Evolutionary conservation across 257 asterid genomes (phyloP).

Genomic region (Striga asiatica): DNA sequence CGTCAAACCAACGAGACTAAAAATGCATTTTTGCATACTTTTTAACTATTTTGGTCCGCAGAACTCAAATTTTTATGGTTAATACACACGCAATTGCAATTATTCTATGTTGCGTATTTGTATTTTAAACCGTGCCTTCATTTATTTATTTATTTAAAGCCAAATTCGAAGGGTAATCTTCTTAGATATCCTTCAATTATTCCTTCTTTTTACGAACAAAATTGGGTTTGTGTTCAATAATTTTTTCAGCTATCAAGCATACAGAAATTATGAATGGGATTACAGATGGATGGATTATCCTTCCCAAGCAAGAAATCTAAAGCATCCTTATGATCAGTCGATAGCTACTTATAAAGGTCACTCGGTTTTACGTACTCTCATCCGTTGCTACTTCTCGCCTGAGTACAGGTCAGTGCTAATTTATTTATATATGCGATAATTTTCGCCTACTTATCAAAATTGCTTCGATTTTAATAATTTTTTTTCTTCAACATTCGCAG

Average conservation of each 20-base stretch:
- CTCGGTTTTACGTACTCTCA: conserved; percentile 71
- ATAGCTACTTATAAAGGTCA: conserved; percentile 75
- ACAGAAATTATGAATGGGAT: conserved; percentile 73
- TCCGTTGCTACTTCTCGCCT: conserved; percentile 91
- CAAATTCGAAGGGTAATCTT: not conserved
- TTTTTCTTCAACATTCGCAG: conserved; percentile 26
- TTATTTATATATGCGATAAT: too few relatives aligned
- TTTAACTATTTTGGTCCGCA: too few relatives aligned
- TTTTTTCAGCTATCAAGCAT: conserved; percentile 37
- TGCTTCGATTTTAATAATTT: too few relatives aligned
- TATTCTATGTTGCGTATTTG: too few relatives aligned
- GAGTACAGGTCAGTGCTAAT: conserved; percentile 46
- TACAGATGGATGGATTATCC: conserved; percentile 97
- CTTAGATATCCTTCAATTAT: not conserved
- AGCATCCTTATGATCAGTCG: conserved; percentile 75
- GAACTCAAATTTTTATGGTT: too few relatives aligned
- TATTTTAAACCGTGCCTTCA: too few relatives aligned
- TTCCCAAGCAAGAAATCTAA: conserved; percentile 43
- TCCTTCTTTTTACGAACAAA: not conserved
- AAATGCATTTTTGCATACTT: too few relatives aligned
- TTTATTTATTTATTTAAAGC: too few relatives aligned
- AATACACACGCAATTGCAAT: too few relatives aligned
- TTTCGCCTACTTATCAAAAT: too few relatives aligned
- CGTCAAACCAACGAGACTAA: too few relatives aligned
- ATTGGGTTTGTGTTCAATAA: not conserved